Percentiles rank a stretch among this genome's conserved stretches.
Evolutionary conservation across 805 yeast species (phyloP).

Genomic region (Lachancea nothofagi): DNA sequence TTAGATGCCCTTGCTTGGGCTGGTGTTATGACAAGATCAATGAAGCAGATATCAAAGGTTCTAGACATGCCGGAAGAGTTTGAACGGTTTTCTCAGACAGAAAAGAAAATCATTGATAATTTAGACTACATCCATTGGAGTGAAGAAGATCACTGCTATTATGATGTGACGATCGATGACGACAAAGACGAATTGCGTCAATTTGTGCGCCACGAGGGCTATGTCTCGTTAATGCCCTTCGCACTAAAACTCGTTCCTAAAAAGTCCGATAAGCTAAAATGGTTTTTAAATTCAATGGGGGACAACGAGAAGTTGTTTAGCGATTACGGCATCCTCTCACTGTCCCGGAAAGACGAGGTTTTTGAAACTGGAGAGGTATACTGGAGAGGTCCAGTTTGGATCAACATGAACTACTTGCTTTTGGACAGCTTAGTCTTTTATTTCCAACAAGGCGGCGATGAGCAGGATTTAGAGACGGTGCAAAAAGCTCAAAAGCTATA

Average conservation of each 20-base stretch:
- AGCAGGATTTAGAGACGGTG: constrained; percentile 19
- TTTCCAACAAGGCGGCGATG: constrained; percentile 21
- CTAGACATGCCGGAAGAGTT: constrained; percentile 58
- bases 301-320: constrained; percentile 76
- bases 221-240: constrained; percentile 82
- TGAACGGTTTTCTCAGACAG: constrained; percentile 46
- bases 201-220: constrained; percentile 84
- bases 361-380: constrained; percentile 84
- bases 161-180: constrained; percentile 77
- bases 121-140: constrained; percentile 80
- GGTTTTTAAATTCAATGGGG: constrained; percentile 50
- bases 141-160: constrained; percentile 56
- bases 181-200: constrained; percentile 48
- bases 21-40: constrained; percentile 83
- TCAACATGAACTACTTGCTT: constrained; percentile 79
- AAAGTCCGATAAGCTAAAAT: constrained; percentile 42
- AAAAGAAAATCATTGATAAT: constrained; percentile 52
- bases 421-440: constrained; percentile 67
- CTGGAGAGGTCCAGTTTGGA: constrained; percentile 95
- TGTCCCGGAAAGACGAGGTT: constrained; percentile 58
- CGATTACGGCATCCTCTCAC: constrained; percentile 71
- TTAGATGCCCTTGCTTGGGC: constrained; percentile 91
- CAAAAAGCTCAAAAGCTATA: constrained; percentile 45
- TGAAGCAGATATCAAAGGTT: constrained; percentile 64
- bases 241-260: constrained; percentile 57